Base-by-base conservation (phyloP, 805 yeast species). In the Kazachstania martiniae region DNA sequence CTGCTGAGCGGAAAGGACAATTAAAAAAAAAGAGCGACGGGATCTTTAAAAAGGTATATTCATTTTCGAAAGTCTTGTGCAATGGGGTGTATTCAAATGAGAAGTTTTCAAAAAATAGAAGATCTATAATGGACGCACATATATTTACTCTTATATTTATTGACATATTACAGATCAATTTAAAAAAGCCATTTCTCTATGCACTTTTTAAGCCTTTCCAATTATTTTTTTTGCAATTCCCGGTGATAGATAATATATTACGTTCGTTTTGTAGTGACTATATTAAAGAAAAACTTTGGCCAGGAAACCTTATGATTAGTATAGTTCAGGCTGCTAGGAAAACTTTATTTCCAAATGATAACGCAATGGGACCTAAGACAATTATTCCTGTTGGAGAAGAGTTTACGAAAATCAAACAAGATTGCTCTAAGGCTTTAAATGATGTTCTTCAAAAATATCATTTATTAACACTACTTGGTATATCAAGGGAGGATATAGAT, bases 301-400 rank as follows among this genome's bases (percentile, higher is more conserved):
- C n/a, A n/a, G n/a, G n/a, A n/a, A n/a, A n/a, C n/a, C n/a, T n/a
- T n/a, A n/a, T n/a, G n/a, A n/a, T n/a, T n/a, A n/a, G n/a, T n/a
- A n/a, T n/a, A n/a, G n/a, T n/a, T n/a, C n/a, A n/a, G n/a, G n/a
- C 13, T 23, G 6, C n/a, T 26, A 9, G 15, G 32, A 18, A 21
- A 17, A 21, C 27, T 10, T n/a, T 34, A 3, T 34, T 70, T 37
- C 74, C 76, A 3, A 51, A 49, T 17, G 72, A 70, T 44, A 66
- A 62, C 12, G 47, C 48, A n/a, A 62, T 71, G 66, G 75, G 75
- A 0, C 68, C 70, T 3, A 59, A 68, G 4, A 44, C 67, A 15
- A 43, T 53, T 3, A 51, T 58, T n/a, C 74, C 76, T 1, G 47
- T 51, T 8, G 54, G 47, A 1, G 59, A 49, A 15, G 70, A 66